Evolutionary conservation across 208 protist species (phyloP), one percentile per base, ranked within the genome.

Genomic region (Naegleria fowleri): DNA sequence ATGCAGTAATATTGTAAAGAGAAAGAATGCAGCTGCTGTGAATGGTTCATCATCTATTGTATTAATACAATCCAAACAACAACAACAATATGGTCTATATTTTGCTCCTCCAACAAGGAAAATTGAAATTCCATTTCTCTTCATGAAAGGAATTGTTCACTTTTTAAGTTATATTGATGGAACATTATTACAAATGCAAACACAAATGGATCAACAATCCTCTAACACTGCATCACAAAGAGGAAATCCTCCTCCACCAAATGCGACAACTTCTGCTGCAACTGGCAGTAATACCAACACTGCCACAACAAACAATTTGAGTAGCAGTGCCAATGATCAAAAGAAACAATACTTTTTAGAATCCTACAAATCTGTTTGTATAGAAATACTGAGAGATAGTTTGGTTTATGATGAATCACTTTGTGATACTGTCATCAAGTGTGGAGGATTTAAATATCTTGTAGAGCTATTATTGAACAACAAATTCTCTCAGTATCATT

Each of bases 131-230:
- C 67, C 67, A 25, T 79, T 36, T 33, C n/a, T 79, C 19, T 79
- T 79, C n/a, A 79, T 79, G 16, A 79, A 79, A 9, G 67, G 67
- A 36, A 79, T 79, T 79, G 67, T 79, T 36, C 67, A 79, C 29
- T 79, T 79, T 79, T 79, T 79, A 79, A 79, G 29, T 79, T 79
- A 79, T 79, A 79, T 79, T 79, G 67, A 79, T 79, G 67, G 67
- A 79, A 79, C 67, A 36, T 33, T 79, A 79, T 36, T 36, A 79
- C 67, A 79, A 79, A 79, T 79, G 67, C 67, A 79, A 79, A 11
- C 29, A 36, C 67, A 79, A 79, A 11, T 36, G 29, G 25, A 79
- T 36, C 67, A 79, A 79, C 67, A 79, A 79, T 29, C 55, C 3
- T 29, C 55, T 67, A 0, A 15, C 4, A 67, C 55, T 67, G 55